These are phyloP conservation scores for Athelia psychrophila DNA, from an alignment of 1,284 basidiomycete genomes.

Conservation along the genomic window DNA sequence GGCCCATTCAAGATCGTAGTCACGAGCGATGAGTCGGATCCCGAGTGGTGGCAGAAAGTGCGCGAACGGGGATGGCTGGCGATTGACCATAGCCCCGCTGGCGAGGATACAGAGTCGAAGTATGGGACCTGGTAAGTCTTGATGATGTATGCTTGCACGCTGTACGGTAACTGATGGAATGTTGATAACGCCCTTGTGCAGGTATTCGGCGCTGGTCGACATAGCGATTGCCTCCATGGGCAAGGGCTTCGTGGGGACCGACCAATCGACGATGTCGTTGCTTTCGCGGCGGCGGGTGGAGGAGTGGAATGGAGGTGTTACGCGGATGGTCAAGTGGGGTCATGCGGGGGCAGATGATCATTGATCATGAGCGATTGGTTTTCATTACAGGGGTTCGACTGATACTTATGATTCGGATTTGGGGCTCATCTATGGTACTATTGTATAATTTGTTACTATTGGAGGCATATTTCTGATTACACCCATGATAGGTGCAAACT, in stretches of 20 bases:
- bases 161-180: not conserved
- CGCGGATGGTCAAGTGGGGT: slow-evolving; percentile 13
- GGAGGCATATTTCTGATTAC: too few species aligned
- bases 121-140: slow-evolving; percentile 31
- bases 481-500: too few species aligned
- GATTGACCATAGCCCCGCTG: slow-evolving; percentile 19
- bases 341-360: not conserved
- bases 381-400: too few species aligned
- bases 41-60: slow-evolving; percentile 37
- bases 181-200: slow-evolving; percentile 1
- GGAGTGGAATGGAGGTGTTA: slow-evolving; percentile 31
- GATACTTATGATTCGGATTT: too few species aligned
- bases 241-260: slow-evolving; percentile 45
- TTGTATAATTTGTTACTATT: too few species aligned
- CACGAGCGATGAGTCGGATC: slow-evolving; percentile 37
- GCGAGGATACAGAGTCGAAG: slow-evolving; percentile 8
- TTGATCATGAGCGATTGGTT: too few species aligned
- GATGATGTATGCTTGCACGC: too few species aligned
- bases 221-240: slow-evolving; percentile 37
- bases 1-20: slow-evolving; percentile 17
- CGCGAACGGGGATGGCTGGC: slow-evolving; percentile 33
- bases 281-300: slow-evolving; percentile 36
- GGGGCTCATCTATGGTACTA: too few species aligned
- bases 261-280: slow-evolving; percentile 39
- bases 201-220: slow-evolving; percentile 39